Conservation (phyloP, 1,284 basidiomycete genomes). For the Ganoderma boninense region DNA sequence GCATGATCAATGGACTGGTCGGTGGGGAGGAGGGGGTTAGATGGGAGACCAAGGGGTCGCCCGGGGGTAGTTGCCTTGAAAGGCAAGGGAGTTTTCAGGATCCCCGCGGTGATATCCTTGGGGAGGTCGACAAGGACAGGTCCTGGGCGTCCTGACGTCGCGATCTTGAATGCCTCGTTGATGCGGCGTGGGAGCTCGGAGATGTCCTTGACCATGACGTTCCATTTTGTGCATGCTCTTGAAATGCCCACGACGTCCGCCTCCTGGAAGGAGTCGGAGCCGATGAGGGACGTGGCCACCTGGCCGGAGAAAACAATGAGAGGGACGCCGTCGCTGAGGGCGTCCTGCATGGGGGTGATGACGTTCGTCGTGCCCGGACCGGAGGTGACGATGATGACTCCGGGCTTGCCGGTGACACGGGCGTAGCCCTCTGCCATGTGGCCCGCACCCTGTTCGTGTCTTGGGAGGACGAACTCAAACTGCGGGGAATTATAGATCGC, state of each 20-base stretch:
- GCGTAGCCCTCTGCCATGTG: slow-evolving; percentile 99
- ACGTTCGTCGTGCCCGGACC: slow-evolving; percentile 99
- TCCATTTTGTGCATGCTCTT: slow-evolving; percentile 98
- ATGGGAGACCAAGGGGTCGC: slow-evolving; percentile 78
- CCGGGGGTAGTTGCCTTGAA: slow-evolving; percentile 91
- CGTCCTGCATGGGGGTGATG: slow-evolving; percentile 98
- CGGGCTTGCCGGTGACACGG: slow-evolving; percentile 96
- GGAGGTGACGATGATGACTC: slow-evolving; percentile 97
- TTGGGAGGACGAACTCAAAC: slow-evolving; percentile 95
- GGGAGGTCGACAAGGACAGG: slow-evolving; percentile 98
- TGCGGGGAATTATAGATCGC: slow-evolving; percentile 97
- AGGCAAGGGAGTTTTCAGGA: slow-evolving; percentile 67
- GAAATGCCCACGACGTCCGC: slow-evolving; percentile 98
- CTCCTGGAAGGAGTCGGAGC: slow-evolving; percentile 98
- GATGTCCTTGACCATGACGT: slow-evolving; percentile 99
- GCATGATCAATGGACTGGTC: slow-evolving; percentile 67
- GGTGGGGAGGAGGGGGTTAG: slow-evolving; percentile 70
- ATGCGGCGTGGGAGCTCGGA: slow-evolving; percentile 94
- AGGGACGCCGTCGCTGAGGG: slow-evolving; percentile 93
- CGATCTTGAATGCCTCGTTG: slow-evolving; percentile 99
- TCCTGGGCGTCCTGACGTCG: slow-evolving; percentile 94
- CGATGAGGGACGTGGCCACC: slow-evolving; percentile 98
- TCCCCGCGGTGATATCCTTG: slow-evolving; percentile 96
- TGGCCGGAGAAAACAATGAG: slow-evolving; percentile 97
- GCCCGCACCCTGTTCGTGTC: slow-evolving; percentile 98